Percentiles rank a stretch among this genome's conserved stretches.
These are phyloP conservation scores for Paxillus rubicundulus DNA, from an alignment of 768 basidiomycete genomes.

Conservation along the genomic window DNA sequence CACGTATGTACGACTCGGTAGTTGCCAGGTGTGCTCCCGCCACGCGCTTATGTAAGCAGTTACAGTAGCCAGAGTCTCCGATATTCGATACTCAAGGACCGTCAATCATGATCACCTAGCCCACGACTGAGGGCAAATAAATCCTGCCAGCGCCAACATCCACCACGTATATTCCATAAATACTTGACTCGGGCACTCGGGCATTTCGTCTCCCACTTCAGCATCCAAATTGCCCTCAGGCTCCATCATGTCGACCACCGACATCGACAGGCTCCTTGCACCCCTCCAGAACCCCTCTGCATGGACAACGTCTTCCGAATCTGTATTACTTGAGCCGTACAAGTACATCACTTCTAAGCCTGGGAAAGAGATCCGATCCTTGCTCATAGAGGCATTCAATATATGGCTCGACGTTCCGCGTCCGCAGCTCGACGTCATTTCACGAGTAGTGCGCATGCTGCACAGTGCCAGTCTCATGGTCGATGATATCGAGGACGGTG, in stretches of 20 bases:
- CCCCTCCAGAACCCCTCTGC: conserved; percentile 18
- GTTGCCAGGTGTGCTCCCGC: too few relatives aligned
- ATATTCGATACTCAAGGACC: too few relatives aligned
- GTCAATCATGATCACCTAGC: too few relatives aligned
- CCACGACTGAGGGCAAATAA: too few relatives aligned
- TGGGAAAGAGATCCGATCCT: conserved; percentile 88
- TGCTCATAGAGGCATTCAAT: conserved; percentile 92
- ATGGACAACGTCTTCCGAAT: conserved; percentile 38
- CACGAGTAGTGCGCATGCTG: conserved; percentile 86
- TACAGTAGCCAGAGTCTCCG: too few relatives aligned
- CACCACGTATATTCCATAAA: too few relatives aligned
- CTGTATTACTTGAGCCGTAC: conserved; percentile 76
- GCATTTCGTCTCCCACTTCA: too few relatives aligned
- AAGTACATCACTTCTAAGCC: conserved; percentile 79
- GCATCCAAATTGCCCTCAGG: too few relatives aligned
- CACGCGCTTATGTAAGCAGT: too few relatives aligned
- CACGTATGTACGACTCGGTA: too few relatives aligned
- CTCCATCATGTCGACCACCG: conserved; percentile 2
- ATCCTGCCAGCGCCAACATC: too few relatives aligned
- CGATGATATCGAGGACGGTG: conserved; percentile 93
- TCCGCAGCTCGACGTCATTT: conserved; percentile 69
- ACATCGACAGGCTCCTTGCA: conserved; percentile 16
- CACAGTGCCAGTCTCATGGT: conserved; percentile 95
- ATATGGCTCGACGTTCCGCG: conserved; percentile 81
- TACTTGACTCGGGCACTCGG: too few relatives aligned